Percentiles rank a stretch among this genome's conserved stretches.
These are phyloP conservation scores for Beauveria australis DNA, from an alignment of 2,329 filamentous ascomycete species.

Conservation along the genomic window DNA sequence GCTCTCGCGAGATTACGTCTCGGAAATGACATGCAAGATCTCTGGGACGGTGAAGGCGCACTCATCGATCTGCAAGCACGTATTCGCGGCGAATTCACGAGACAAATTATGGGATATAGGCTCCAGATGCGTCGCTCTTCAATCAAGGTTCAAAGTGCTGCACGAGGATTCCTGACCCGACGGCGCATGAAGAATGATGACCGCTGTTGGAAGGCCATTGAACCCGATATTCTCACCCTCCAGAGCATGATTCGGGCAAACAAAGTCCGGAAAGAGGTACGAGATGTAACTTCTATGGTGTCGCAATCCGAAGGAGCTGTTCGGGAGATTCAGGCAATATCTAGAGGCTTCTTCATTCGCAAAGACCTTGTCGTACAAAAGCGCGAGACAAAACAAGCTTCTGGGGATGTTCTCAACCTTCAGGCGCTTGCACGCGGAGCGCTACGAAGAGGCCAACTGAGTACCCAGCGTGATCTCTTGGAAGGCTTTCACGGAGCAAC, in stretches of 20 bases:
- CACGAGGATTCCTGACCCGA: constrained; percentile 68
- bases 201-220: constrained; percentile 59
- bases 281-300: constrained; percentile 49
- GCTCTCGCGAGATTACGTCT: constrained; percentile 69
- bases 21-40: constrained; percentile 72
- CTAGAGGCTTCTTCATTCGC: constrained; percentile 60
- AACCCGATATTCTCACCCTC: constrained; percentile 65
- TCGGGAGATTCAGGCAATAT: constrained; percentile 54
- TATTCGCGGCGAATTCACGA: constrained; percentile 78
- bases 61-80: constrained; percentile 77
- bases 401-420: constrained; percentile 46
- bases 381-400: constrained; percentile 43
- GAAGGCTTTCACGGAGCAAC: constrained; percentile 42
- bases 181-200: constrained; percentile 54
- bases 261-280: constrained; percentile 53
- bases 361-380: constrained; percentile 48
- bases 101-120: constrained; percentile 75
- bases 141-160: constrained; percentile 67
- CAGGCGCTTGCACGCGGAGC: constrained; percentile 63
- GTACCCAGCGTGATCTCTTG: constrained; percentile 44
- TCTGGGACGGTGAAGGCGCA: constrained; percentile 79
- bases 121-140: constrained; percentile 78
- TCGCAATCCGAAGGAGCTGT: constrained; percentile 55
- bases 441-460: constrained; percentile 50
- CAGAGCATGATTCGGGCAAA: constrained; percentile 73